Percentiles rank a stretch among this genome's conserved stretches.
Evolutionary conservation across 768 basidiomycete genomes (phyloP).

Genomic region (Pisolithus albus): DNA sequence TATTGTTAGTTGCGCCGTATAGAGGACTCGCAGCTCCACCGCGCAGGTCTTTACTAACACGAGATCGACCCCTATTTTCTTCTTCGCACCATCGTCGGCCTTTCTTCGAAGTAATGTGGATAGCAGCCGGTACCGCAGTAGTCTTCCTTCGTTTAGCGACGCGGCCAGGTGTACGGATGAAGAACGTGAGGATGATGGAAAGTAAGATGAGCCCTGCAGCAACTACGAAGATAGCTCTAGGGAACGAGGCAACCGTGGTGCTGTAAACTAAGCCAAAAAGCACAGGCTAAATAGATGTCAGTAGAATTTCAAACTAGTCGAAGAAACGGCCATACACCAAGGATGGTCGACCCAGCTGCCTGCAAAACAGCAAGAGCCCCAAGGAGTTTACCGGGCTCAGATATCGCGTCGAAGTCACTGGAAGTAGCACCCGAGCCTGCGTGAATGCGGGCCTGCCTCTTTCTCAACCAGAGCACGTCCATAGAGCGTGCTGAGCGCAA

Average conservation of each 20-base stretch:
- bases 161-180: slow-evolving; percentile 32
- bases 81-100: slow-evolving; percentile 11
- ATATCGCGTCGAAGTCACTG: slow-evolving; percentile 27
- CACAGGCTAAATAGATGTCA: slow-evolving; percentile 45
- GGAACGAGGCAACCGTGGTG: slow-evolving; percentile 54
- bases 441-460: slow-evolving; percentile 28
- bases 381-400: slow-evolving; percentile 50
- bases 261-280: slow-evolving; percentile 65
- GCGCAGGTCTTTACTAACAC: slow-evolving; percentile 36
- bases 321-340: slow-evolving; percentile 31
- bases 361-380: slow-evolving; percentile 66
- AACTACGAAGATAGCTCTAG: slow-evolving; percentile 60
- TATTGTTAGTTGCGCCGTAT: slow-evolving; percentile 13
- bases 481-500: slow-evolving; percentile 62
- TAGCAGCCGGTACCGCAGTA: slow-evolving; percentile 4
- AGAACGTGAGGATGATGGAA: slow-evolving; percentile 41
- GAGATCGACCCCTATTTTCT: slow-evolving; percentile 21
- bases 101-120: neutral
- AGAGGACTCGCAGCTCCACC: slow-evolving; percentile 22
- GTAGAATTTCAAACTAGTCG: neutral
- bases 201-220: slow-evolving; percentile 49
- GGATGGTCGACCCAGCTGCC: slow-evolving; percentile 57
- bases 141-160: slow-evolving; percentile 13
- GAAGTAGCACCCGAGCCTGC: neutral
- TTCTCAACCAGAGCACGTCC: slow-evolving; percentile 20